A percentile compares a stretch with the other conserved stretches of the same genome.
These are phyloP conservation scores for Canavalia ensiformis DNA, from an alignment of 306 rosid species.

Conservation along the genomic window DNA sequence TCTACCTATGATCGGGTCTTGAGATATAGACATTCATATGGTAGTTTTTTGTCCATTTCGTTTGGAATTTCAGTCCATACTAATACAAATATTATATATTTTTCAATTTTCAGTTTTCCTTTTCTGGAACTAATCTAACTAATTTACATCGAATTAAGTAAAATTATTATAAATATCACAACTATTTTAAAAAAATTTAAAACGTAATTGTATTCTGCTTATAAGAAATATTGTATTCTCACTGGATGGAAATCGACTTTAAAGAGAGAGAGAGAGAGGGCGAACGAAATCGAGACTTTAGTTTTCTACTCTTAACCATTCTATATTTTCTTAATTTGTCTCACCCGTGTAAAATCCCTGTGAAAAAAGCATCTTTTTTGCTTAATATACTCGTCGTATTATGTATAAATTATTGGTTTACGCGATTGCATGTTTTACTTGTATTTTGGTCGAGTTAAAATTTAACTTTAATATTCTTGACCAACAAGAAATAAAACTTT, in stretches of 20 bases:
- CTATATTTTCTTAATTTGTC: slow-evolving; percentile 11
- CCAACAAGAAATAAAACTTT: neutral
- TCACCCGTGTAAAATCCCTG: neutral
- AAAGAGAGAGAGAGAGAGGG: too few species aligned
- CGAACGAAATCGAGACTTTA: too few species aligned
- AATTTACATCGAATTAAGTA: neutral
- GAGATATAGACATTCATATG: slow-evolving; percentile 58
- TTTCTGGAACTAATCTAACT: neutral
- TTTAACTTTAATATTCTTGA: slow-evolving; percentile 1
- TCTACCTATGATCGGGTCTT: slow-evolving; percentile 45
- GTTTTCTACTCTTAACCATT: too few species aligned
- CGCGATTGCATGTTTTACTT: neutral
- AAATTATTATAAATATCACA: neutral
- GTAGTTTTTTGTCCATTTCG: slow-evolving; percentile 60
- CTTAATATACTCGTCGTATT: neutral
- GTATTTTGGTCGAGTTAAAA: neutral
- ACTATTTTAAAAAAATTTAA: too few species aligned
- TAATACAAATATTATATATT: neutral
- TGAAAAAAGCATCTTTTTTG: neutral
- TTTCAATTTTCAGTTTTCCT: too few species aligned
- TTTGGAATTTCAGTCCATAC: slow-evolving; percentile 54
- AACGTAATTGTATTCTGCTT: too few species aligned
- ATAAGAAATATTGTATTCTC: too few species aligned
- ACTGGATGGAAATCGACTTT: too few species aligned
- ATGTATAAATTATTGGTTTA: neutral